A percentile compares a stretch with the other conserved stretches of the same genome.
These are phyloP conservation scores for Carex kokanica DNA, from an alignment of 176 grass and related monocot genomes.

Conservation along the genomic window DNA sequence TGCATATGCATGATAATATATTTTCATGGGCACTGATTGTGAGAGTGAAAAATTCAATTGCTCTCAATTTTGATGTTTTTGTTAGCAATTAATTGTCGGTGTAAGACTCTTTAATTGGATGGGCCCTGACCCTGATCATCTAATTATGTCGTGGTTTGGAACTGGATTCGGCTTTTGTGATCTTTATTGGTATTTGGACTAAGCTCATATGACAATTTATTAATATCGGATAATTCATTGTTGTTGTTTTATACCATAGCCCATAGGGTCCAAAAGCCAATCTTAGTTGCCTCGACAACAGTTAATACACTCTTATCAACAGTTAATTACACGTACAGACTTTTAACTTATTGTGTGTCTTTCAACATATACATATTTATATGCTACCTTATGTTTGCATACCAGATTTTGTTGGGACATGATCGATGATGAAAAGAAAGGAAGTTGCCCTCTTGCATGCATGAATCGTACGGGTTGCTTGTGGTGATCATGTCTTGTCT, in stretches of 20 bases:
- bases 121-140: neutral
- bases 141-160: neutral
- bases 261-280: neutral
- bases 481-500: neutral
- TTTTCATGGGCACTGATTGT: neutral
- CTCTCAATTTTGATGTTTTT: neutral
- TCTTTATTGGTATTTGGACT: neutral
- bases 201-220: neutral
- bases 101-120: neutral
- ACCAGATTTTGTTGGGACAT: neutral
- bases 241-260: too few relatives aligned
- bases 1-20: too few relatives aligned
- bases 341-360: too few relatives aligned
- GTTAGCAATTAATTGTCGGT: neutral
- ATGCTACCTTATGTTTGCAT: neutral
- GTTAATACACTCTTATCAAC: neutral
- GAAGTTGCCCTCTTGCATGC: neutral
- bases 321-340: too few relatives aligned
- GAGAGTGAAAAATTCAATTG: too few relatives aligned
- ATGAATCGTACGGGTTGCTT: too few relatives aligned
- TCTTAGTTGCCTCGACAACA: neutral
- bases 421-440: neutral
- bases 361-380: neutral
- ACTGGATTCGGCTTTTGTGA: neutral
- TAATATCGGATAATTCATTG: neutral